Conservation (phyloP, 495 filamentous ascomycete species). For the Penicillium maclennaniae region DNA sequence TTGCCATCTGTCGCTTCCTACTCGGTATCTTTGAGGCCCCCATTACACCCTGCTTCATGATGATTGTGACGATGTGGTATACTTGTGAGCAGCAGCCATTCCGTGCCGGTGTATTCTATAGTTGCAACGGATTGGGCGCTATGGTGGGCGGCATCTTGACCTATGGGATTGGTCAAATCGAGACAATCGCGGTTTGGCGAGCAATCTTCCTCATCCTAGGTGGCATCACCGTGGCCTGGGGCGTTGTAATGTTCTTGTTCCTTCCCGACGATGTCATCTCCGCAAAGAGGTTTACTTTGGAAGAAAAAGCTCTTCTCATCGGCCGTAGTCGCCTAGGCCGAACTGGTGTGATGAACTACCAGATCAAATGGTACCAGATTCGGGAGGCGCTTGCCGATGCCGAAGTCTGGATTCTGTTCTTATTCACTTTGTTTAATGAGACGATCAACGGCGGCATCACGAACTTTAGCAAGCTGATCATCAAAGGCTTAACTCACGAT, state of each 20-base stretch:
- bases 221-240: conserved; percentile 37
- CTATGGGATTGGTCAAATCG: conserved; percentile 48
- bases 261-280: conserved; percentile 38
- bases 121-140: conserved; percentile 45
- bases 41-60: conserved; percentile 43
- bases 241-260: conserved; percentile 32
- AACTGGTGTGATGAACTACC: conserved; percentile 39
- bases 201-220: conserved; percentile 40
- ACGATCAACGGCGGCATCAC: conserved; percentile 37
- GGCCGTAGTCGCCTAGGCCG: conserved; percentile 35
- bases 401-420: conserved; percentile 42
- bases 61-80: conserved; percentile 37
- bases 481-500: conserved; percentile 32
- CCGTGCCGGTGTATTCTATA: conserved; percentile 38
- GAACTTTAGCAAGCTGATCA: conserved; percentile 39
- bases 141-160: conserved; percentile 48
- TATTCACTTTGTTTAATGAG: conserved; percentile 36
- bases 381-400: conserved; percentile 35
- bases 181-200: conserved; percentile 39
- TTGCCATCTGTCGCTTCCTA: conserved; percentile 39
- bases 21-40: conserved; percentile 36
- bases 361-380: conserved; percentile 45
- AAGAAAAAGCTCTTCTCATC: conserved; percentile 39
- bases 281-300: conserved; percentile 34
- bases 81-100: conserved; percentile 26